Conservation (phyloP, 2,329 filamentous ascomycete genomes). For the Cordyceps javanica region DNA sequence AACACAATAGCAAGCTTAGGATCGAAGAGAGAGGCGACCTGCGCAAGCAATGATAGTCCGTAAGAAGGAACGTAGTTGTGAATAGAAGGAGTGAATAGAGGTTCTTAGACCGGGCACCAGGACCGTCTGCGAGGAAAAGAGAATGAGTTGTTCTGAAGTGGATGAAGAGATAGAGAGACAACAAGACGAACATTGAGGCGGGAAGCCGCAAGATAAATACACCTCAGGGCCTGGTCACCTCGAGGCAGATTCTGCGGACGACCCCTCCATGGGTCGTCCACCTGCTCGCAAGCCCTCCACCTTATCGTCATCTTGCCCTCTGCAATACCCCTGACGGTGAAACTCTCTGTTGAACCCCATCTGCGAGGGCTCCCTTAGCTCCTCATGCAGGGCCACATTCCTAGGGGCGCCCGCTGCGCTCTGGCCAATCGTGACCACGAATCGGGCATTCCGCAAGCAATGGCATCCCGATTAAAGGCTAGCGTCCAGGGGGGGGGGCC, state of each 20-base stretch:
- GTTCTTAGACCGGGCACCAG: slow-evolving; percentile 6
- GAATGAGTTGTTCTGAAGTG: slow-evolving; percentile 3
- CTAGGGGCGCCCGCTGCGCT: background rate
- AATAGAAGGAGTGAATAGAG: slow-evolving; percentile 6
- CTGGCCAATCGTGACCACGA: background rate
- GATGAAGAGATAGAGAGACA: background rate
- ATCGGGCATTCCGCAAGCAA: background rate
- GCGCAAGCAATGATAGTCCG: slow-evolving; percentile 7
- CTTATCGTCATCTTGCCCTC: background rate
- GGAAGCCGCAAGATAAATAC: slow-evolving; percentile 1
- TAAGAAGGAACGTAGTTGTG: background rate
- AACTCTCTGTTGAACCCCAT: slow-evolving; percentile 10
- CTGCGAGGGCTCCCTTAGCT: background rate
- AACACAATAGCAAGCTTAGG: background rate
- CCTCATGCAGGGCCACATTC: slow-evolving; percentile 1
- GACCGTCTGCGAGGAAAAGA: slow-evolving; percentile 5
- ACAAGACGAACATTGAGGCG: background rate
- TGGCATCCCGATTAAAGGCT: background rate
- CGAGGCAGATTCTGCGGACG: background rate
- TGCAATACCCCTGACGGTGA: slow-evolving; percentile 7
- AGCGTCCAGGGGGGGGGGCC: background rate
- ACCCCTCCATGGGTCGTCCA: background rate
- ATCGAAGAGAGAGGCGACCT: slow-evolving; percentile 10
- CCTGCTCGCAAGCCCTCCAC: background rate
- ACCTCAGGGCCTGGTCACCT: background rate